Percentiles rank a stretch among this genome's conserved stretches.
phyloP scores from a whole-genome alignment of 2,329 filamentous ascomycete species.

The Colletotrichum cuscutae region DNA sequence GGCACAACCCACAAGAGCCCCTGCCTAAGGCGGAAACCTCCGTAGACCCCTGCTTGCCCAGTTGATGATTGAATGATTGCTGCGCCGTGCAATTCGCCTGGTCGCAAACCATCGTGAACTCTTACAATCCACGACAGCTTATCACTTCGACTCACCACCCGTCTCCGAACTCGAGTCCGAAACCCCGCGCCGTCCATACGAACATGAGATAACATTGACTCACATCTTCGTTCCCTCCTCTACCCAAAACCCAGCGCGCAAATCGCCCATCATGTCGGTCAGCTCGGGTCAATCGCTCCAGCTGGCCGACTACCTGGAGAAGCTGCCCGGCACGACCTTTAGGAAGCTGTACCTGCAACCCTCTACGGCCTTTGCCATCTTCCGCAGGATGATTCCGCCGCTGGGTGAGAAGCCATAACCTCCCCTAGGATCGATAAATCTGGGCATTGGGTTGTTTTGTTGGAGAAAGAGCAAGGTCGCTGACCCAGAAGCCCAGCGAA shows the following conservation, averaged over 20 bases:
- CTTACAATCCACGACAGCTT: background rate
- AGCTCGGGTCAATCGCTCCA: constrained; percentile 62
- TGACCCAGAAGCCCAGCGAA: constrained; percentile 71
- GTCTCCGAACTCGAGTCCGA: constrained; percentile 4
- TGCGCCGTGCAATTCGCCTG: background rate
- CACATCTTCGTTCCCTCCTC: background rate
- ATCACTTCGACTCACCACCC: background rate
- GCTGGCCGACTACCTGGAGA: constrained; percentile 91
- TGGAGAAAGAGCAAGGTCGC: constrained; percentile 4
- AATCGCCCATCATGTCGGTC: constrained; percentile 54
- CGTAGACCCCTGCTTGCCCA: constrained; percentile 13
- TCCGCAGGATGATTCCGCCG: constrained; percentile 95
- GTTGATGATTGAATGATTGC: constrained; percentile 20
- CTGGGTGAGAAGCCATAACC: constrained; percentile 67
- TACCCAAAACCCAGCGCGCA: constrained; percentile 24
- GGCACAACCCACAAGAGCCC: background rate
- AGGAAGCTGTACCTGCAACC: constrained; percentile 94
- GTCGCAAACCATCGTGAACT: constrained; percentile 26
- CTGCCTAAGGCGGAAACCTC: constrained; percentile 29
- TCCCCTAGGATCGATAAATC: background rate
- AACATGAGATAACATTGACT: constrained; percentile 22
- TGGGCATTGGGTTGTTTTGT: background rate
- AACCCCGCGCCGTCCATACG: background rate
- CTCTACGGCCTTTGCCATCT: constrained; percentile 93
- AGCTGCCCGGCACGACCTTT: constrained; percentile 89